A percentile compares a stretch with the other conserved stretches of the same genome.
Evolutionary conservation across 169 alveolate species (phyloP).

Genomic region (Babesia caballi): DNA sequence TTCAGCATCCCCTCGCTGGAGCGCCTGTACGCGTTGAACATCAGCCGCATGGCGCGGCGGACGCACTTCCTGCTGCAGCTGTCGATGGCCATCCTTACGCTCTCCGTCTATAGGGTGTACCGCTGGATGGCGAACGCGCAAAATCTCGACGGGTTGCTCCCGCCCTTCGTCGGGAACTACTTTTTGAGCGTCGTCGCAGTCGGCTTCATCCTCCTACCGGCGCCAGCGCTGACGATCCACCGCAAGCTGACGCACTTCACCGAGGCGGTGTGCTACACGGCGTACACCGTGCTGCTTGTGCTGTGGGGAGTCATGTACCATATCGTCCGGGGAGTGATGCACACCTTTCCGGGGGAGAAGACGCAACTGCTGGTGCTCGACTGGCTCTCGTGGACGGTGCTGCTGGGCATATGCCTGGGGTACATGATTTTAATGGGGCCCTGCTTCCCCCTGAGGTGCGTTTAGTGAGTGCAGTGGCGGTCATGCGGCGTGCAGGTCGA

Average conservation of each 20-base stretch:
- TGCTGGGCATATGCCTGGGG: not conserved
- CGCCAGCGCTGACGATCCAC: conserved; percentile 31
- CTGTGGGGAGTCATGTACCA: conserved; percentile 17
- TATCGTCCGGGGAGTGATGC: not conserved
- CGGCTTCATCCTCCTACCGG: conserved; percentile 4
- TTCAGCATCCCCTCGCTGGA: conserved; percentile 60
- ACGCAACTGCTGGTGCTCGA: not conserved
- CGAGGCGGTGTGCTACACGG: conserved; percentile 52
- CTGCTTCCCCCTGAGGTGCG: no score
- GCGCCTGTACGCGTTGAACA: conserved; percentile 66
- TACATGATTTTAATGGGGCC: no score
- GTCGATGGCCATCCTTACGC: no score
- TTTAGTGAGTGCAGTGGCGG: no score
- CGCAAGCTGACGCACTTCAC: conserved; percentile 30
- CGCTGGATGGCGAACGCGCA: not conserved
- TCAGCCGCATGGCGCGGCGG: conserved; percentile 52
- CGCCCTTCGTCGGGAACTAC: not conserved
- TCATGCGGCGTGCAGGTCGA: no score
- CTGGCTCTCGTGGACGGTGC: not conserved
- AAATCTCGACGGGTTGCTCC: not conserved
- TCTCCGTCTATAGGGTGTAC: no score
- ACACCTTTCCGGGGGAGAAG: not conserved
- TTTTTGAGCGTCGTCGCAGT: not conserved
- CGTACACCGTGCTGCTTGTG: conserved; percentile 30
- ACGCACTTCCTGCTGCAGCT: no score